Evolutionary conservation across 352 stramenopile genomes (phyloP).

Genomic region (Globisporangium barbulae): DNA sequence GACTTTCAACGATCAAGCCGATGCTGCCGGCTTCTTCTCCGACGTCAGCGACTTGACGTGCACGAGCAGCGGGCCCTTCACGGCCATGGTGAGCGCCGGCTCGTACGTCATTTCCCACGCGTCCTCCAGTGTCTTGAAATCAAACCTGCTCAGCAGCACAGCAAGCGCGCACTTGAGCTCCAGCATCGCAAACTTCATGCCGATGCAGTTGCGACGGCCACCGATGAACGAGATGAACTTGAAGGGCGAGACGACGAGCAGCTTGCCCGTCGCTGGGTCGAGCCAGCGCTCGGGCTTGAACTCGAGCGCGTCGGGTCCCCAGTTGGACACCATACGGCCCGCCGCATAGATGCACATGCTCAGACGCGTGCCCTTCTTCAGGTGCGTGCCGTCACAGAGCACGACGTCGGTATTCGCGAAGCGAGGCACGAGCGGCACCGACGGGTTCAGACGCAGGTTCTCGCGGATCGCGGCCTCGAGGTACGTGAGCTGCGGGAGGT

Average conservation of each 20-base stretch:
- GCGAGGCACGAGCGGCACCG: slow-evolving; percentile 24
- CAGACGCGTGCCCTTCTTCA: slow-evolving; percentile 38
- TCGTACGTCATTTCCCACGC: slow-evolving; percentile 6
- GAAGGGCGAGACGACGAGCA: not conserved
- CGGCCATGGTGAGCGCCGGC: not conserved
- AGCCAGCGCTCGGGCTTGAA: slow-evolving; percentile 51
- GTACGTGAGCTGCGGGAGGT: slow-evolving; percentile 49
- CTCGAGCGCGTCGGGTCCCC: slow-evolving; percentile 41
- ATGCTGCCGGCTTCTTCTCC: not conserved
- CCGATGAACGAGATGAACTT: not conserved
- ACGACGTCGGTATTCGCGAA: slow-evolving; percentile 37
- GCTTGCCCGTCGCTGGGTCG: slow-evolving; percentile 27
- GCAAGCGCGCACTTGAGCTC: not conserved
- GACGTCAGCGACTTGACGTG: slow-evolving; percentile 13
- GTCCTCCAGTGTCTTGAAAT: slow-evolving; percentile 2
- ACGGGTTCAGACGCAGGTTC: slow-evolving; percentile 60
- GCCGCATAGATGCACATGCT: slow-evolving; percentile 46
- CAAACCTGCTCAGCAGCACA: not conserved
- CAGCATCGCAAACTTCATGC: not conserved
- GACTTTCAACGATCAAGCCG: not conserved
- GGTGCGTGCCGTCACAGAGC: slow-evolving; percentile 50
- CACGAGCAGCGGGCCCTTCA: slow-evolving; percentile 4
- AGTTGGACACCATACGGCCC: slow-evolving; percentile 36
- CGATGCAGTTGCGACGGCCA: not conserved
- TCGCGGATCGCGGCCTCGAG: slow-evolving; percentile 59